Evolutionary conservation across 2,329 filamentous ascomycete species (phyloP).

Genomic region (Ustulina deusta): DNA sequence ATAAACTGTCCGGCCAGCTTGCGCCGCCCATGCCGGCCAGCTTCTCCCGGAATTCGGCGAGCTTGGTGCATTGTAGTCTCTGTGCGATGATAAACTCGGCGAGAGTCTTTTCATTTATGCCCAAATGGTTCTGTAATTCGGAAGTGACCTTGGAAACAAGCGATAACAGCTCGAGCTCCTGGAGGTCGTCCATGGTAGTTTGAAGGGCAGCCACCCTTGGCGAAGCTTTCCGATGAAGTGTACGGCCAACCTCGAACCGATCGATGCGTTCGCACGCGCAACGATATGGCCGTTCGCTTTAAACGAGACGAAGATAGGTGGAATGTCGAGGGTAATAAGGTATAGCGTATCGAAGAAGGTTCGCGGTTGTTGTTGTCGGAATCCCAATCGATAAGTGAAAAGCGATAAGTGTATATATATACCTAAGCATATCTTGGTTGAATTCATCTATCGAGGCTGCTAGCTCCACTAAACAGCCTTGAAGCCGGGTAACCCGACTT

Average conservation of each 20-base stretch:
- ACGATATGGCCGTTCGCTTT: not conserved
- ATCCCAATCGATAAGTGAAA: slow-evolving; percentile 27
- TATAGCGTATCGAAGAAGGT: not conserved
- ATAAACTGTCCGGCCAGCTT: slow-evolving; percentile 84
- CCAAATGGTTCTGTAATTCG: slow-evolving; percentile 93
- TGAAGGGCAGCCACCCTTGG: slow-evolving; percentile 9
- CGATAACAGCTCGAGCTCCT: slow-evolving; percentile 90
- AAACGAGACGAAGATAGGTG: not conserved
- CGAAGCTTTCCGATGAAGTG: not conserved
- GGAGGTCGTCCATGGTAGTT: slow-evolving; percentile 83
- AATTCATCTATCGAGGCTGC: slow-evolving; percentile 13
- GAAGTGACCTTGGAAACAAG: slow-evolving; percentile 95
- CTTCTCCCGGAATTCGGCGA: slow-evolving; percentile 79
- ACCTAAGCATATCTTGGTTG: not conserved
- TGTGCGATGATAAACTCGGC: slow-evolving; percentile 97
- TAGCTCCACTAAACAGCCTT: not conserved
- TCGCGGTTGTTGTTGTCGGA: slow-evolving; percentile 17
- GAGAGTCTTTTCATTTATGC: slow-evolving; percentile 91
- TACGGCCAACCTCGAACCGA: not conserved
- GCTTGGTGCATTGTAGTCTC: slow-evolving; percentile 77
- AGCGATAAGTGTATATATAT: slow-evolving; percentile 24
- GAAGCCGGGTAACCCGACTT: not conserved
- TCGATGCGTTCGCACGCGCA: not conserved
- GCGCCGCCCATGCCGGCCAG: slow-evolving; percentile 82
- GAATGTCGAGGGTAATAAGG: not conserved